Base-by-base conservation (phyloP, 306 rosid species). In the Myrica gale region DNA sequence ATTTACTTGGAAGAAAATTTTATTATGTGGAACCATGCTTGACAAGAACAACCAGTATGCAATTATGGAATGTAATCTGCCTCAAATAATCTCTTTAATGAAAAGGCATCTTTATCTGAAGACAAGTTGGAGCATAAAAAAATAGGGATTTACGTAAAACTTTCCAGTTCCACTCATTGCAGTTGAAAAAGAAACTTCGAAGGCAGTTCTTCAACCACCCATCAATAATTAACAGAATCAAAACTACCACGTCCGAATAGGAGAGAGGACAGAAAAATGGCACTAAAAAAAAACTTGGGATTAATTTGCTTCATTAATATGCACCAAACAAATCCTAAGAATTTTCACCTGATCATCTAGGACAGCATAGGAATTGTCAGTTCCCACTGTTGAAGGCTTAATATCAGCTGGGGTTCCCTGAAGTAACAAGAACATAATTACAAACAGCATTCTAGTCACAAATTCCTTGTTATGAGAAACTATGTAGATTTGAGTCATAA, bases 341-440 rank as follows among this genome's bases (percentile, higher is more conserved):
- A 82, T 69, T 13, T 54, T 63, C 75, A 86, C 92, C 85, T 47
- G 83, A 19, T 79, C 75, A 73, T 81, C 83, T 32, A 60, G 83
- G 20, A 21, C 78, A 15, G 81, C 76, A 72, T 71, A 75, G 50
- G 69, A 74, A 82, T 78, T 82, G 51, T 85, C 86, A 55, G 85
- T 81, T 75, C 83, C 88, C 62, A 82, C 58, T 46, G 69, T 76
- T 61, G 73, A 84, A 86, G 91, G 87, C 81, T 85, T 88, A 52
- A 83, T 53, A 75, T 88, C 90, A 71, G 84, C 83, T 74, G 86
- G 78, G 82, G 86, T 69, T 83, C 88, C 92, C 92, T 88, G 44
- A 32, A 54, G 73, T 55, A 81, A 86, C 51, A 54, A 39, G 7
- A 13, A 73, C 9, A 78, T 26, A 32, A 55, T 82, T 79, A 81